A percentile compares a stretch with the other conserved stretches of the same genome.
Conservation (phyloP, 225 moss, liverwort and hornwort genomes). For the Bryoerythrophyllum caledonicum region DNA sequence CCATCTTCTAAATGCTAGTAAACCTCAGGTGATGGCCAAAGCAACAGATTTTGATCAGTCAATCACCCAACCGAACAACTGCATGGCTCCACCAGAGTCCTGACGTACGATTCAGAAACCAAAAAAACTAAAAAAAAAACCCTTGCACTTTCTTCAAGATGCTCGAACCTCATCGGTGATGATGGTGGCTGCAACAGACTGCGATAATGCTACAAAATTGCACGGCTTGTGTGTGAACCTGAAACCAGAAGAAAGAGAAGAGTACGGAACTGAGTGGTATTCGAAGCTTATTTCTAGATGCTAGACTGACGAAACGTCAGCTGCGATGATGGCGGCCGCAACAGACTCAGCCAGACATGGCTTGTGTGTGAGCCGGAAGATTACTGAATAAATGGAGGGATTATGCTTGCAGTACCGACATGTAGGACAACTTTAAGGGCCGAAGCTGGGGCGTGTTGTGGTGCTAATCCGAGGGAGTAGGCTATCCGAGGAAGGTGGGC, state of each 20-base stretch:
- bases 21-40: no score
- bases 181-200: not conserved
- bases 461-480: not conserved
- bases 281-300: no score
- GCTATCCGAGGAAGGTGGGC: not conserved
- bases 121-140: no score
- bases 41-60: no score
- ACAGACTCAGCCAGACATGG: not conserved
- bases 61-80: no score
- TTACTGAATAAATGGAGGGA: not conserved
- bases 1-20: no score
- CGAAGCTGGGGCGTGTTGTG: no score
- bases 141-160: no score
- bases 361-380: not conserved
- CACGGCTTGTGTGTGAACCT: not conserved
- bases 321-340: not conserved
- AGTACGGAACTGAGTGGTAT: no score
- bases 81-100: no score
- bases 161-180: not conserved
- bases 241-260: not conserved
- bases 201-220: not conserved
- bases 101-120: no score
- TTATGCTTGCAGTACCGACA: slow-evolving; percentile 12
- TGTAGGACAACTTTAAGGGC: slow-evolving; percentile 9
- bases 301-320: no score